Percentiles rank a stretch among this genome's conserved stretches.
Evolutionary conservation across 2,329 filamentous ascomycete species (phyloP).

Genomic region (Aspergillus ochraceus): DNA sequence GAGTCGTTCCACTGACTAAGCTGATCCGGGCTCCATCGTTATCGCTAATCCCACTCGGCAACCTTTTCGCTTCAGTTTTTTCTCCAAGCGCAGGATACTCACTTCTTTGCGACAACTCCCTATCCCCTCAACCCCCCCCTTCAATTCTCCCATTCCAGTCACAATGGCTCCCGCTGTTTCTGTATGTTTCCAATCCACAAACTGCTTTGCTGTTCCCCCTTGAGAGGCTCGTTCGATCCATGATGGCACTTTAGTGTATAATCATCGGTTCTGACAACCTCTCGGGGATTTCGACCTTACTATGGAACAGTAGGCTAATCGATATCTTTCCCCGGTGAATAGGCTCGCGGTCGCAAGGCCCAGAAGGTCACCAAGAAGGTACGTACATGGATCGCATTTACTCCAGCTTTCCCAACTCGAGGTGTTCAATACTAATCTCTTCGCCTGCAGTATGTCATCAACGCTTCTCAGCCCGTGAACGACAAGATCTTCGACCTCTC

Average conservation of each 20-base stretch:
- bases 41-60: slow-evolving; percentile 18
- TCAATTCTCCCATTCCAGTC: slow-evolving; percentile 41
- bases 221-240: slow-evolving; percentile 28
- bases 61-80: slow-evolving; percentile 28
- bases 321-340: slow-evolving; percentile 47
- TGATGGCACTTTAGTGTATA: slow-evolving; percentile 10
- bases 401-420: slow-evolving; percentile 2
- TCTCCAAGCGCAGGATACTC: slow-evolving; percentile 76
- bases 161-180: slow-evolving; percentile 82
- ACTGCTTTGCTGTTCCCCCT: slow-evolving; percentile 93
- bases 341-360: slow-evolving; percentile 48
- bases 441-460: slow-evolving; percentile 83
- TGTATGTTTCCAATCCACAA: slow-evolving; percentile 68
- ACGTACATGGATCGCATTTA: slow-evolving; percentile 19
- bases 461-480: slow-evolving; percentile 94
- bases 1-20: slow-evolving; percentile 16
- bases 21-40: background rate
- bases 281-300: slow-evolving; percentile 28
- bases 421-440: background rate
- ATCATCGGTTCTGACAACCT: background rate
- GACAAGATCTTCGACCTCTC: slow-evolving; percentile 99
- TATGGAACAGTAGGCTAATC: slow-evolving; percentile 92
- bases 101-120: slow-evolving; percentile 71
- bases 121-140: slow-evolving; percentile 28
- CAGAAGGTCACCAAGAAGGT: slow-evolving; percentile 53